A percentile compares a stretch with the other conserved stretches of the same genome.
These are phyloP conservation scores for Alectoria sarmentosa DNA, from an alignment of 495 filamentous ascomycete species.

Conservation along the genomic window DNA sequence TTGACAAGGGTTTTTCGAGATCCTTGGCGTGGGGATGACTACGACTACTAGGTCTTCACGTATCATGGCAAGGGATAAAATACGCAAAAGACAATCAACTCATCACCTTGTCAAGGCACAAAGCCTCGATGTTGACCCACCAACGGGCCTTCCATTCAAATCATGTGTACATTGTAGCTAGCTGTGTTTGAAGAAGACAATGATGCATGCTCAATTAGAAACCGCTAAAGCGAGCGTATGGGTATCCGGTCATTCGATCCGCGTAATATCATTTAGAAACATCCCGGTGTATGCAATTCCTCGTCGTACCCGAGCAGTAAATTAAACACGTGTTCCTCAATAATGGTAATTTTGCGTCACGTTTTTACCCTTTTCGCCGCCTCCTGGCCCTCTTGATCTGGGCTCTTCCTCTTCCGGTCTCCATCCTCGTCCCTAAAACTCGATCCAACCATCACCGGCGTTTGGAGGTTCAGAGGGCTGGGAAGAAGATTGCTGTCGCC, in stretches of 20 bases:
- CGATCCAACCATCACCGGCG: conserved; percentile 69
- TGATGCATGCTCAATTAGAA: background rate
- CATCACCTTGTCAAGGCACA: background rate
- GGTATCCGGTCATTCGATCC: conserved; percentile 13
- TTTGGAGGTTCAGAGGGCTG: conserved; percentile 85
- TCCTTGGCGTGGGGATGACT: background rate
- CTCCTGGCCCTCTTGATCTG: conserved; percentile 38
- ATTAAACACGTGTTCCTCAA: background rate
- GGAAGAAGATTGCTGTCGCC: conserved; percentile 75
- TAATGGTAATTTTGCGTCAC: conserved; percentile 20
- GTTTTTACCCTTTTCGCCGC: conserved; percentile 48
- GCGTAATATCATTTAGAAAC: conserved; percentile 10
- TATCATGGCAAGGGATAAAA: background rate
- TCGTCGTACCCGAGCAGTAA: background rate
- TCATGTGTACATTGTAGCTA: background rate
- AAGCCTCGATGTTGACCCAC: background rate
- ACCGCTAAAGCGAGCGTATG: conserved; percentile 17
- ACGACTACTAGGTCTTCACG: background rate
- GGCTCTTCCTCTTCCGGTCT: conserved; percentile 49
- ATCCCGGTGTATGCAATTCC: conserved; percentile 2
- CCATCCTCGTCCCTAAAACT: conserved; percentile 55
- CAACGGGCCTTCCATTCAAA: background rate
- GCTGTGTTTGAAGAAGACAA: conserved; percentile 2
- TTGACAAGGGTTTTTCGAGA: too few relatives aligned
- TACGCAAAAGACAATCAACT: background rate